Evolutionary conservation across 306 rosid genomes (phyloP), one percentile per base, ranked within the genome.

Genomic region (Quercus bicolor): DNA sequence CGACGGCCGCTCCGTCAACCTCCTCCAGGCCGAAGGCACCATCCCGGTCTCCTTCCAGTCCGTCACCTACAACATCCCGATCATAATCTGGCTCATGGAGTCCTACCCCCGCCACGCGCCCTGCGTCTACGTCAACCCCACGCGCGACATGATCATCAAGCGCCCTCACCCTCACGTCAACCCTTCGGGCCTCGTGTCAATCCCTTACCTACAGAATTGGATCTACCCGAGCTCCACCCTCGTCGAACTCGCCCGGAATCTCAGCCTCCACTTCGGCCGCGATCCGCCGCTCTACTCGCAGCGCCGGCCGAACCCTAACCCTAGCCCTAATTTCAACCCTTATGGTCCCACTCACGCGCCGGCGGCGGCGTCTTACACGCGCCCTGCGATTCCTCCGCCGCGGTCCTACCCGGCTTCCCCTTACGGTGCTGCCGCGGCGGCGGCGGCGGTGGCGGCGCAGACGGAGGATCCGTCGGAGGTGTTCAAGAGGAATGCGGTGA

Each of bases 141-240:
- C 99, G 4, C 84, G 98, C 5, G 99, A 96, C 77, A 96, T 96
- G 99, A 51, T 96, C 81, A 93, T 96, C 91, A 96, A 93, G 77
- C 97, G 94, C 43, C 91, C 89, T 10, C 99, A 96, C 51, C 75
- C 94, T 12, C 85, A 85, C 33, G 97, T 93, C 60, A 86, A 87
- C 45, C 97, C 99, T 23, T 93, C 98, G 6, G 99, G 99, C 33
- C 66, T 88, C 6, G 99, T 96, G 56, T 77, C 93, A 11, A 75
- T 89, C 28, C 89, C 94, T 15, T 94, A 89, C 33, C 77, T 94
- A 76, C 97, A 94, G 20, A 76, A 83, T 23, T 94, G 98, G 98
- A 62, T 88, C 53, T 94, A 87, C 84, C 98, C 98, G 0, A 84
- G 94, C 68, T 90, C 97, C 85, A 92, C 80, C 80, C 85, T 92